A percentile compares a stretch with the other conserved stretches of the same genome.
phyloP scores from a whole-genome alignment of 2,329 filamentous ascomycete genomes.

The Pyricularia sp. region DNA sequence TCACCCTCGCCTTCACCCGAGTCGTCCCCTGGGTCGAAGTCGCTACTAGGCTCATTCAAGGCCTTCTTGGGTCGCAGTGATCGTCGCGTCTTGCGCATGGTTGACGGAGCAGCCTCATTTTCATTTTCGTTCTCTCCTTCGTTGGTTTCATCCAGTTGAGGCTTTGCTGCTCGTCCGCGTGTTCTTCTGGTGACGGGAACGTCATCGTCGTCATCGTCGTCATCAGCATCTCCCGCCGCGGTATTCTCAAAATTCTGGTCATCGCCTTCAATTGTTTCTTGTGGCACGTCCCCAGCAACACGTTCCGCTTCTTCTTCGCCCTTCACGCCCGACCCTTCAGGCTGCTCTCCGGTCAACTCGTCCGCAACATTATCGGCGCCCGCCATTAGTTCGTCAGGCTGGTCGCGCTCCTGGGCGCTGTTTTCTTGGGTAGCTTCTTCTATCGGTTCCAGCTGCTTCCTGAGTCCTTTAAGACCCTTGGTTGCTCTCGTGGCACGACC shows the following conservation, averaged over 20 bases:
- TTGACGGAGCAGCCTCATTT: conserved; percentile 16
- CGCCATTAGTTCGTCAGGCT: conserved; percentile 25
- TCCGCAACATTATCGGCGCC: conserved; percentile 9
- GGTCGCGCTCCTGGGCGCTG: conserved; percentile 13
- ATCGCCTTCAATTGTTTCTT: neutral
- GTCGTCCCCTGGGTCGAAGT: conserved; percentile 52
- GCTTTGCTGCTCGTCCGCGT: neutral
- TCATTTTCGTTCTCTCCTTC: conserved; percentile 18
- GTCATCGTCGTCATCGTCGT: conserved; percentile 23
- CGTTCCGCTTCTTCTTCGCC: conserved; percentile 21
- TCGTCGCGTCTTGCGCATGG: conserved; percentile 38
- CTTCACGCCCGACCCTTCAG: conserved; percentile 2
- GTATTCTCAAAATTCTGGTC: conserved; percentile 12
- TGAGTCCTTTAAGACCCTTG: conserved; percentile 41
- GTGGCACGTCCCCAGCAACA: conserved; percentile 7
- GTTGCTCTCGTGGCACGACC: conserved; percentile 32
- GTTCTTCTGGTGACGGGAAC: conserved; percentile 38
- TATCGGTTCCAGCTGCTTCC: conserved; percentile 33
- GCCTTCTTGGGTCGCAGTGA: conserved; percentile 35
- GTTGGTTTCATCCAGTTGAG: conserved; percentile 19
- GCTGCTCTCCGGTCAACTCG: conserved; percentile 9
- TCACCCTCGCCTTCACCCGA: conserved; percentile 41
- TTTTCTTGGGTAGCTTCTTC: conserved; percentile 46
- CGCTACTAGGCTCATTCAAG: conserved; percentile 46
- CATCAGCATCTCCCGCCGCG: conserved; percentile 11